Conservation (phyloP, 805 yeast genomes). For the Candida ovalis region DNA sequence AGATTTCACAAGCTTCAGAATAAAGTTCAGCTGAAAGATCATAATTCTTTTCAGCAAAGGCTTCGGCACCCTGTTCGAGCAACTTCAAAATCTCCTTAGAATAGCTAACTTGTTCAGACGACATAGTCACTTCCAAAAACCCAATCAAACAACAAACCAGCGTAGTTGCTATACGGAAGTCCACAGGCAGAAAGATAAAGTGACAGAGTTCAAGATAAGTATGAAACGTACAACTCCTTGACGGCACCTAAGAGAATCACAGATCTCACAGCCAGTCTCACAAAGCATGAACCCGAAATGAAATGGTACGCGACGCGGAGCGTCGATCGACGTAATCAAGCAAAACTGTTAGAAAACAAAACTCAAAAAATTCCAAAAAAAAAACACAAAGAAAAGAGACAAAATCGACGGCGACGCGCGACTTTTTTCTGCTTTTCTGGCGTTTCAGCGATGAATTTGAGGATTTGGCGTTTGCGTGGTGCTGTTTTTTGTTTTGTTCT, state of each 20-base stretch:
- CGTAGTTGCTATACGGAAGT: too few relatives aligned
- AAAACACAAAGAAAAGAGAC: not conserved
- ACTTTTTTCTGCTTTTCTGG: not conserved
- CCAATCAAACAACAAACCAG: too few relatives aligned
- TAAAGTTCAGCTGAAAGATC: constrained; percentile 67
- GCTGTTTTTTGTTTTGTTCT: not conserved
- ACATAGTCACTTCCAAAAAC: not conserved
- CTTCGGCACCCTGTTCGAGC: constrained; percentile 58
- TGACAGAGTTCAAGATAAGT: too few relatives aligned
- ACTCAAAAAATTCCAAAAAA: too few relatives aligned
- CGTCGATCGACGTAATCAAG: not conserved
- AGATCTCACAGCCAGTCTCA: too few relatives aligned
- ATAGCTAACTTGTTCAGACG: constrained; percentile 20
- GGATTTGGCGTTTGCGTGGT: not conserved
- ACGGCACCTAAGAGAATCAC: too few relatives aligned
- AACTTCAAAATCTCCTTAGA: constrained; percentile 42
- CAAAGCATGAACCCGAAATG: too few relatives aligned
- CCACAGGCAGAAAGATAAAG: too few relatives aligned
- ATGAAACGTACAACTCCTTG: too few relatives aligned
- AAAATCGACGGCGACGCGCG: not conserved
- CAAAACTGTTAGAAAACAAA: too few relatives aligned
- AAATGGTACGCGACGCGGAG: not conserved
- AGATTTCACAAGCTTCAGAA: constrained; percentile 67
- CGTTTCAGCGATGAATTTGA: too few relatives aligned
- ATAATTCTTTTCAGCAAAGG: constrained; percentile 60